Evolutionary conservation across 176 grass and related monocot genomes (phyloP).

Genomic region (Oryza glaberrima): DNA sequence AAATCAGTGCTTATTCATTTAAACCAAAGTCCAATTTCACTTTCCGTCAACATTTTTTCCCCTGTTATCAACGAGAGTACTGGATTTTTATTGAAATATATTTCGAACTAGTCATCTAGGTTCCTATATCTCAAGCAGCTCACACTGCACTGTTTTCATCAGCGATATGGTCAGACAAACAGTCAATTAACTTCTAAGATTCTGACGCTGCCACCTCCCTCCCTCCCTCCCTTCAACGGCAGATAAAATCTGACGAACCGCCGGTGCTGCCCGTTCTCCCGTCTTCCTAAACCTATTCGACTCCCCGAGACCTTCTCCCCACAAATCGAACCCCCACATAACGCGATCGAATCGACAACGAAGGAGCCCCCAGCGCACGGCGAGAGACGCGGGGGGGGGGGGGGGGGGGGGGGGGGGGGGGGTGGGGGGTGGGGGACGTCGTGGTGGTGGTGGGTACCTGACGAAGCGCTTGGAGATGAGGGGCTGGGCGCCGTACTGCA

Average conservation of each 20-base stretch:
- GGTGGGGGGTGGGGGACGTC: background rate
- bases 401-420: background rate
- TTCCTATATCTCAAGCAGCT: constrained; percentile 1
- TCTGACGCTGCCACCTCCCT: background rate
- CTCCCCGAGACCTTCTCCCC: background rate
- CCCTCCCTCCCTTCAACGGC: background rate
- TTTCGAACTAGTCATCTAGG: background rate
- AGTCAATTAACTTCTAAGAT: background rate
- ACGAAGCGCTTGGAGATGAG: constrained; percentile 95
- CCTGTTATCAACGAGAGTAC: background rate
- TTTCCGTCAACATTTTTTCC: background rate
- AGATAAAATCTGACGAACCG: background rate
- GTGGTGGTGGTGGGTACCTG: constrained; percentile 41
- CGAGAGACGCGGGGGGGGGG: no score
- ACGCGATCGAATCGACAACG: background rate
- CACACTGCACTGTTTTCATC: background rate
- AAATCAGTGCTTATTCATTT: background rate
- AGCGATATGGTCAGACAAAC: background rate
- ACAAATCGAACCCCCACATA: constrained; percentile 13
- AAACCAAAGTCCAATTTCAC: background rate
- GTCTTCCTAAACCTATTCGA: background rate
- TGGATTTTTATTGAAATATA: background rate
- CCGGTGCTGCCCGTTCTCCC: background rate
- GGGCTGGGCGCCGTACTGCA: constrained; percentile 96
- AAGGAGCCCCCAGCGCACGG: no score